Base-by-base conservation (phyloP, 1,139 yeast species). In the Yamadazyma dendronema region DNA sequence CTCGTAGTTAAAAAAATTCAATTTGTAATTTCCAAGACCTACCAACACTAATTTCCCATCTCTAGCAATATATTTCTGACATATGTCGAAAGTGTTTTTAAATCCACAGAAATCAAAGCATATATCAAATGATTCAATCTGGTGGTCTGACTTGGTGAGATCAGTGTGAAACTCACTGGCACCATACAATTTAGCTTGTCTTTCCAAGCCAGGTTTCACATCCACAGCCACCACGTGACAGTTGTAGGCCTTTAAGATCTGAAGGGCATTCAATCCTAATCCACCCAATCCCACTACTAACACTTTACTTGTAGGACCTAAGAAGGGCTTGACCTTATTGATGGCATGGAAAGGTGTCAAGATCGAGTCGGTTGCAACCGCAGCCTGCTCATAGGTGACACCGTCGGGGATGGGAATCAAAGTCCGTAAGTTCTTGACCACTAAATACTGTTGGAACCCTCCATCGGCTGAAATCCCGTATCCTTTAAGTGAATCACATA, bases 341-440 rank as follows among this genome's bases (percentile, higher is more conserved):
- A 74, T 60, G 4, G 79, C 77, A 47, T 73, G 79, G 53, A 59
- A 72, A 5, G 79, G 79, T 1, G 79, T 74, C 43, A 74, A 59
- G 2, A 73, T 74, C 1, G 78, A 72, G 46, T 74, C 73, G 42
- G 72, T 65, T 11, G 77, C 62, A 6, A 70, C 72, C 0, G 80
- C 79, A 0, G 80, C 80, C 14, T 55, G 59, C 35, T 59, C 77
- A 40, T 61, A 71, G 12, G 65, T 48, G 3, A 75, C 72, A 3
- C 59, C 62, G 8, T 72, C 77, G 7, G 79, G 79, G 40, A 75
- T 73, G 1, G 68, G 70, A 30, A 71, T 49, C 43, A 72, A 55
- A 2, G 62, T 55, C 33, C 64, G 50, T 40, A 65, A 52, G 46
- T 69, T 67, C 9, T 50, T 48, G 12, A 72, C 59, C 45, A 68